Conservation (phyloP, 1,284 basidiomycete species). For the Gomphus bonarii region DNA sequence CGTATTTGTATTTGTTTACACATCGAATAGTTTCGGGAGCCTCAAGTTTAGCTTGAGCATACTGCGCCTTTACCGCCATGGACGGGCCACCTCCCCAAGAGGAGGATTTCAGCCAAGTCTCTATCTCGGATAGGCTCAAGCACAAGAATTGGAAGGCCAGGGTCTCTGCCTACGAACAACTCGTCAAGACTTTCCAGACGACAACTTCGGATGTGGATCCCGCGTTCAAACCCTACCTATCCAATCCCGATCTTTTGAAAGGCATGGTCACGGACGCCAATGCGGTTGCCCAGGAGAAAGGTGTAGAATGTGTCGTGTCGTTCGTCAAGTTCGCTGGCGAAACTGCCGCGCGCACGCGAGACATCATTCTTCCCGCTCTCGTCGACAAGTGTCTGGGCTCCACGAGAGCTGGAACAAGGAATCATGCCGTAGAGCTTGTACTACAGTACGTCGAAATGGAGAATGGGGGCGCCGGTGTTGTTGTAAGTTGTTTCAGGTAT, state of each 20-base stretch:
- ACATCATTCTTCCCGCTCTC: constrained; percentile 76
- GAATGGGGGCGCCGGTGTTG: constrained; percentile 78
- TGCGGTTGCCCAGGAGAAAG: constrained; percentile 97
- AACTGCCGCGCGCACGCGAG: constrained; percentile 70
- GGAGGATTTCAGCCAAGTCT: constrained; percentile 84
- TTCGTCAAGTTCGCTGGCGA: constrained; percentile 91
- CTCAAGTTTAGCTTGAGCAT: neutral
- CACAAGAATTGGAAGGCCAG: constrained; percentile 99
- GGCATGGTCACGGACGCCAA: constrained; percentile 88
- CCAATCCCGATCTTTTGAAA: constrained; percentile 70
- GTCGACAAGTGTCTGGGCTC: constrained; percentile 97
- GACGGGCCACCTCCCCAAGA: constrained; percentile 85
- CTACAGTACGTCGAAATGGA: constrained; percentile 92
- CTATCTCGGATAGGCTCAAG: constrained; percentile 73
- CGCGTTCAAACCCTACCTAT: constrained; percentile 83
- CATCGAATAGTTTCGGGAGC: constrained; percentile 1
- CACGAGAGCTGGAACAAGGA: constrained; percentile 84
- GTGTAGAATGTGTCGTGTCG: constrained; percentile 75
- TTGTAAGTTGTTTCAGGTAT: constrained; percentile 48
- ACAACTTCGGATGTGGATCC: constrained; percentile 91
- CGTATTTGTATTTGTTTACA: neutral
- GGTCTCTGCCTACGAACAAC: constrained; percentile 84
- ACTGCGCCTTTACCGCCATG: constrained; percentile 35
- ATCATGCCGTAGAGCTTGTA: constrained; percentile 78
- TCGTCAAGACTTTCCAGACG: constrained; percentile 78